These are phyloP conservation scores for Poteriospumella lacustris DNA, from an alignment of 108 stramenopile species.

Conservation along the genomic window DNA sequence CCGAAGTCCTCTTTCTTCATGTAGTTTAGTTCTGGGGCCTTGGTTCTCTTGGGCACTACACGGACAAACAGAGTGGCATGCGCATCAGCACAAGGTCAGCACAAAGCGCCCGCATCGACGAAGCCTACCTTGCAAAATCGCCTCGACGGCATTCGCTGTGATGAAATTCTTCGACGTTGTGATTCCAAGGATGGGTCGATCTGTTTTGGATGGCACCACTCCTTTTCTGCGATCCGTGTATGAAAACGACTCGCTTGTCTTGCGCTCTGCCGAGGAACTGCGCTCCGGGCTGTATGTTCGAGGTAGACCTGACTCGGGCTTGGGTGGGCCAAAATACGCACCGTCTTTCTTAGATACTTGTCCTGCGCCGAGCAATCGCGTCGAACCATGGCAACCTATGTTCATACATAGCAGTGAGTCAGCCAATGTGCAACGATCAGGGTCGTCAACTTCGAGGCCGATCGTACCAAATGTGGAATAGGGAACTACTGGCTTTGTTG, in stretches of 20 bases:
- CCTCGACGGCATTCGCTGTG: conserved; percentile 67
- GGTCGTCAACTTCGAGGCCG: background rate
- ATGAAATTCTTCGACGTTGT: conserved; percentile 65
- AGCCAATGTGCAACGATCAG: too few relatives aligned
- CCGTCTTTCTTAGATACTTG: conserved; percentile 11
- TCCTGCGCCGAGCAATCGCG: conserved; percentile 18
- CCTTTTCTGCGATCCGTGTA: conserved; percentile 18
- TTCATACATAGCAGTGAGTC: background rate
- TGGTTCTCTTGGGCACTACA: conserved; percentile 44
- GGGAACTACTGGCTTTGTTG: background rate
- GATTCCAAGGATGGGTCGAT: conserved; percentile 39
- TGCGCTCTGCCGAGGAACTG: background rate
- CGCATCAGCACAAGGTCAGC: background rate
- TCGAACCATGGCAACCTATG: conserved; percentile 22
- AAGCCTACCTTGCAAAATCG: conserved; percentile 51
- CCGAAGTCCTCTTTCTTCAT: conserved; percentile 67
- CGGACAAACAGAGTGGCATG: background rate
- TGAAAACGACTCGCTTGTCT: background rate
- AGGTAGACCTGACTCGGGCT: background rate
- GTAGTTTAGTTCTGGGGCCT: conserved; percentile 49
- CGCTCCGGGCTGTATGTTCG: background rate
- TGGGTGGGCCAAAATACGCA: conserved; percentile 12
- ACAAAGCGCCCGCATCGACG: background rate
- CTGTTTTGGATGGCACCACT: background rate
- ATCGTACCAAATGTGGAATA: conserved; percentile 22